phyloP scores from a whole-genome alignment of 139 green algal genomes.

The Diplosphaera chodatii region DNA sequence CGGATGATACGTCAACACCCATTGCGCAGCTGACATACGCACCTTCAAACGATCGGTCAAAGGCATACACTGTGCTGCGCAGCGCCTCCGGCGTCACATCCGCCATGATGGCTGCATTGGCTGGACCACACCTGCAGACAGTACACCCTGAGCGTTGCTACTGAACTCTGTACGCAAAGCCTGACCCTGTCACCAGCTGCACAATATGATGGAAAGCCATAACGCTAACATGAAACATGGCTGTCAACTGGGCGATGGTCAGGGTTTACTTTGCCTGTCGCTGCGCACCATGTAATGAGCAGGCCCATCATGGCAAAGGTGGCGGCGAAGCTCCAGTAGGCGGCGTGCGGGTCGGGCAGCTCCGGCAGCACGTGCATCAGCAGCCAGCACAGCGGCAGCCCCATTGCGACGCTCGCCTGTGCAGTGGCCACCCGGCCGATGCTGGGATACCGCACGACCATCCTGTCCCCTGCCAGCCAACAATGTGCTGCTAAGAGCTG shows the following conservation, averaged over 20 bases:
- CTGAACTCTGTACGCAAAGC: too few relatives aligned
- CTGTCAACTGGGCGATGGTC: too few relatives aligned
- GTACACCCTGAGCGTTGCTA: too few relatives aligned
- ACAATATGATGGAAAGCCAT: too few relatives aligned
- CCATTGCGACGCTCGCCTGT: conserved; percentile 48
- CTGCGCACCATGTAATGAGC: conserved; percentile 60
- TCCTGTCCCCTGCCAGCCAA: conserved; percentile 17
- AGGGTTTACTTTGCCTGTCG: too few relatives aligned
- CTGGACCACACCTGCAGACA: conserved; percentile 43
- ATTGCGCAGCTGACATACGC: conserved; percentile 47
- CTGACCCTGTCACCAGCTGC: too few relatives aligned
- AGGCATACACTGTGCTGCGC: conserved; percentile 69
- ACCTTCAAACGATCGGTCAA: conserved; percentile 68
- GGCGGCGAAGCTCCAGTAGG: conserved; percentile 22
- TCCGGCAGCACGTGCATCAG: conserved; percentile 46
- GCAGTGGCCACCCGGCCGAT: conserved; percentile 45
- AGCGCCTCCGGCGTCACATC: conserved; percentile 74
- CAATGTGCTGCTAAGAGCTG: too few relatives aligned
- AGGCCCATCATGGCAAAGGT: conserved; percentile 59
- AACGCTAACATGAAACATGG: too few relatives aligned
- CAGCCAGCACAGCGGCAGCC: conserved; percentile 52
- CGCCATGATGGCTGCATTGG: conserved; percentile 80
- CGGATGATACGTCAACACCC: too few relatives aligned
- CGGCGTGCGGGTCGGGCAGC: too few relatives aligned
- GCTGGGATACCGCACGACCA: conserved; percentile 33